phyloP scores from a whole-genome alignment of 768 basidiomycete genomes.

The Erythrobasidium yunnanense region DNA sequence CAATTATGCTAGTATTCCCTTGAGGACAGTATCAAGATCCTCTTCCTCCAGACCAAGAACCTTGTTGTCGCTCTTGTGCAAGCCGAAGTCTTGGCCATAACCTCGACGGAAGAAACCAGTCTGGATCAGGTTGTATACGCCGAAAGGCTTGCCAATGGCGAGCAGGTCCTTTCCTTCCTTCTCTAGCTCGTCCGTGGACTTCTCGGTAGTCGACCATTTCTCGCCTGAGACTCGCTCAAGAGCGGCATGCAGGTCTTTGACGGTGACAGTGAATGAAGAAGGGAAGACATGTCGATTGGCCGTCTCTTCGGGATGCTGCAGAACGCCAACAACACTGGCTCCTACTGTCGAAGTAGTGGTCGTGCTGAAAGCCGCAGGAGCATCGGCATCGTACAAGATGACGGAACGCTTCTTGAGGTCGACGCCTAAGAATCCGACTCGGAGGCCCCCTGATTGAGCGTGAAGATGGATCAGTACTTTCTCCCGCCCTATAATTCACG shows the following conservation, averaged over 20 bases:
- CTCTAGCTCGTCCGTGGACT: constrained; percentile 77
- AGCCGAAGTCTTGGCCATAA: no score
- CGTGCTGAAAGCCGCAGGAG: background rate
- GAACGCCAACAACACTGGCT: background rate
- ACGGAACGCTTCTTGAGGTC: background rate
- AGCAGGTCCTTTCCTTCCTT: constrained; percentile 77
- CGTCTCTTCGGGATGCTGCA: background rate
- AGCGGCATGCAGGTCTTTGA: background rate
- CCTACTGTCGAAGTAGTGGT: background rate
- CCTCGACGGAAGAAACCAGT: no score
- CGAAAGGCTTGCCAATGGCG: no score
- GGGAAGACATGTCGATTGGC: background rate
- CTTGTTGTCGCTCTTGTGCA: no score
- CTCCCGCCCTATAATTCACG: background rate
- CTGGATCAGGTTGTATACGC: no score
- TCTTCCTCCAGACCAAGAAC: no score
- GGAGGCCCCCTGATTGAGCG: background rate
- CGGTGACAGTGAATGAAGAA: background rate
- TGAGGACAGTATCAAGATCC: no score
- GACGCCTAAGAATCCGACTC: background rate
- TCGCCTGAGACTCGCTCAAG: background rate
- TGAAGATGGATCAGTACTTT: background rate
- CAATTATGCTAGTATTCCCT: no score
- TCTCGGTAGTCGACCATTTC: constrained; percentile 68
- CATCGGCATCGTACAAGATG: background rate